Percentiles rank a stretch among this genome's conserved stretches.
phyloP scores from a whole-genome alignment of 202 grass and related monocot genomes.

The Panicum hallii region DNA sequence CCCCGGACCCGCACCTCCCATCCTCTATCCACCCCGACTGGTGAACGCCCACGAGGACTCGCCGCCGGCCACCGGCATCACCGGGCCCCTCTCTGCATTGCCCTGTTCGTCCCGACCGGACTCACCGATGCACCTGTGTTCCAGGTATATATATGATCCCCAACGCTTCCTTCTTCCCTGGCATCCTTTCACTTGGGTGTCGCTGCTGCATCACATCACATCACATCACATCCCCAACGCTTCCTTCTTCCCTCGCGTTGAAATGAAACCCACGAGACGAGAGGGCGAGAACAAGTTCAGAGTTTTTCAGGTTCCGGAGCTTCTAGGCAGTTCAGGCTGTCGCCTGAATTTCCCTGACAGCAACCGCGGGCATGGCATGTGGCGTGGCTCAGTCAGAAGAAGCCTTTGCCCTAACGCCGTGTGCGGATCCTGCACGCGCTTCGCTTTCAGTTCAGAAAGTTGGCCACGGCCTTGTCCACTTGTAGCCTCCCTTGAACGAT shows the following conservation, averaged over 20 bases:
- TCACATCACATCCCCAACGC: background rate
- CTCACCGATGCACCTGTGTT: slow-evolving; percentile 4
- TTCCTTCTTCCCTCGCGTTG: background rate
- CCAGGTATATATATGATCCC: background rate
- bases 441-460: slow-evolving; percentile 49
- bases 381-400: slow-evolving; percentile 7
- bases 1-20: background rate
- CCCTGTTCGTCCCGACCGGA: background rate
- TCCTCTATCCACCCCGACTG: background rate
- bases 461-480: slow-evolving; percentile 7
- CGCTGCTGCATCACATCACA: too few species aligned
- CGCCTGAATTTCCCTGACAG: background rate
- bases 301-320: background rate
- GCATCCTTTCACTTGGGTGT: background rate
- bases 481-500: background rate
- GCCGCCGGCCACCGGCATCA: background rate
- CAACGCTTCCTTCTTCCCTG: background rate
- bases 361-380: slow-evolving; percentile 13
- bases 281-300: background rate
- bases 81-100: slow-evolving; percentile 6
- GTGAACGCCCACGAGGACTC: background rate
- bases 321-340: background rate
- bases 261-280: background rate
- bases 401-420: background rate
- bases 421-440: background rate